Percentiles rank a stretch among this genome's conserved stretches.
Conservation (phyloP, 176 grass and related monocot species). For the Eragrostis nindensis region DNA sequence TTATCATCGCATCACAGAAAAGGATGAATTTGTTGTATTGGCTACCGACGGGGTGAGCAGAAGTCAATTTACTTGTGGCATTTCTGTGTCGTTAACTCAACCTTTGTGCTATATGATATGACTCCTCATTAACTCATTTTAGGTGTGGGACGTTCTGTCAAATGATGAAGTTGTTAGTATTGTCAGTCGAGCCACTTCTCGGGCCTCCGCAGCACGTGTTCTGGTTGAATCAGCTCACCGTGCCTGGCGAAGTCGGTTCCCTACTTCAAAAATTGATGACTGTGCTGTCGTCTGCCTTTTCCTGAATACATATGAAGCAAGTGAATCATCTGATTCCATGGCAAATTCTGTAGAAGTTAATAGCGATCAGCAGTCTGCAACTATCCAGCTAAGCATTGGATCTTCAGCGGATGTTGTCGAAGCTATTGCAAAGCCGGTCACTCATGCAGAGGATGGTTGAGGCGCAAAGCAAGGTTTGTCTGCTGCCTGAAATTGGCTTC, state of each 20-base stretch:
- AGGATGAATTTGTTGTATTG: slow-evolving; percentile 82
- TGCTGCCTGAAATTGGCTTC: slow-evolving; percentile 24
- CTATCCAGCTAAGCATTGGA: slow-evolving; percentile 30
- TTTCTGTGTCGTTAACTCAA: slow-evolving; percentile 11
- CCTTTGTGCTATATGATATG: slow-evolving; percentile 10
- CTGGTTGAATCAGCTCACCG: slow-evolving; percentile 66
- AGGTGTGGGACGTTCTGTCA: slow-evolving; percentile 91
- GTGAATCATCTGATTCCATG: slow-evolving; percentile 39
- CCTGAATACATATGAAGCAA: slow-evolving; percentile 52
- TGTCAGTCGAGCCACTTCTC: slow-evolving; percentile 58
- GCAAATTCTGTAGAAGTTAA: slow-evolving; percentile 38
- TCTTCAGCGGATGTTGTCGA: slow-evolving; percentile 33
- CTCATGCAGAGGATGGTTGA: slow-evolving; percentile 11
- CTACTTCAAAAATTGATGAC: slow-evolving; percentile 77
- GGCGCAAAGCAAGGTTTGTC: slow-evolving; percentile 28
- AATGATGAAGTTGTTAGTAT: slow-evolving; percentile 74
- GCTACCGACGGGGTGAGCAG: slow-evolving; percentile 79
- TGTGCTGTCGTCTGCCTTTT: slow-evolving; percentile 85
- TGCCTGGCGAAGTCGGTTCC: slow-evolving; percentile 70
- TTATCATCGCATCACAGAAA: slow-evolving; percentile 56
- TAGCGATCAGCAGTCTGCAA: slow-evolving; percentile 11
- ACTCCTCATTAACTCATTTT: slow-evolving; percentile 19
- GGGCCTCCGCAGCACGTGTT: slow-evolving; percentile 55
- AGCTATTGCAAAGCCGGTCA: slow-evolving; percentile 14
- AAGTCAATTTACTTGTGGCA: slow-evolving; percentile 1